Evolutionary conservation across 352 stramenopile species (phyloP).

Genomic region (Globisporangium ultimum): DNA sequence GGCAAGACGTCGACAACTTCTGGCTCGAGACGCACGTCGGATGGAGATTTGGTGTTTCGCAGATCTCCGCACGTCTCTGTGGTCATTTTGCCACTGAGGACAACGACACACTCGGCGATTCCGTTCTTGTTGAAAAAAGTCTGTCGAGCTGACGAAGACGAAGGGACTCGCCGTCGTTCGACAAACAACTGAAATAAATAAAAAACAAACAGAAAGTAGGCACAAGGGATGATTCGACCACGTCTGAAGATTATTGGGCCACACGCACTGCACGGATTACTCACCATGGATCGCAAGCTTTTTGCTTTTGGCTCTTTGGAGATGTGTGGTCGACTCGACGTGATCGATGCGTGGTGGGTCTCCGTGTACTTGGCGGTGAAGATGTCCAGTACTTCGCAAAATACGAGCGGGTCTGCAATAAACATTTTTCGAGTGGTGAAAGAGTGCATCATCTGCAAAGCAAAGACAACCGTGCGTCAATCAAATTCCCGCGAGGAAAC

Average conservation of each 20-base stretch:
- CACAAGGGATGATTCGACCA: too few species aligned
- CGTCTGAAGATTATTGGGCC: too few species aligned
- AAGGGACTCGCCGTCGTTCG: conserved; percentile 7
- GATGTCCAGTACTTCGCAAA: conserved; percentile 53
- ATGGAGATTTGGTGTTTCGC: conserved; percentile 28
- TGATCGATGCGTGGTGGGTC: conserved; percentile 47
- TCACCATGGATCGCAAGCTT: conserved; percentile 16
- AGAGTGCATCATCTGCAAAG: conserved; percentile 23
- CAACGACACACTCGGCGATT: conserved; percentile 56
- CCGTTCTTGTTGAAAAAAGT: conserved; percentile 13
- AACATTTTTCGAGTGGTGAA: background rate
- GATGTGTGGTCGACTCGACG: conserved; percentile 14
- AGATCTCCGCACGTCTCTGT: conserved; percentile 26
- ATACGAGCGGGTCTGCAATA: conserved; percentile 44
- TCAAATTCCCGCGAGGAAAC: background rate
- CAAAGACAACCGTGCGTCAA: background rate
- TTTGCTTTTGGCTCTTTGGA: conserved; percentile 13
- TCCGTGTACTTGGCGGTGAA: conserved; percentile 62
- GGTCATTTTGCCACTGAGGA: conserved; percentile 48
- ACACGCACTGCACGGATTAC: background rate
- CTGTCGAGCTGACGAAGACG: background rate
- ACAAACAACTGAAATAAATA: conserved; percentile 8
- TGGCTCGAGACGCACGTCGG: conserved; percentile 48
- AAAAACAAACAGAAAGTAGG: background rate
- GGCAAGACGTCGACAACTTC: conserved; percentile 53